Evolutionary conservation across 2,329 filamentous ascomycete genomes (phyloP), one percentile per base, ranked within the genome.

Genomic region (Cladosporium sp.): DNA sequence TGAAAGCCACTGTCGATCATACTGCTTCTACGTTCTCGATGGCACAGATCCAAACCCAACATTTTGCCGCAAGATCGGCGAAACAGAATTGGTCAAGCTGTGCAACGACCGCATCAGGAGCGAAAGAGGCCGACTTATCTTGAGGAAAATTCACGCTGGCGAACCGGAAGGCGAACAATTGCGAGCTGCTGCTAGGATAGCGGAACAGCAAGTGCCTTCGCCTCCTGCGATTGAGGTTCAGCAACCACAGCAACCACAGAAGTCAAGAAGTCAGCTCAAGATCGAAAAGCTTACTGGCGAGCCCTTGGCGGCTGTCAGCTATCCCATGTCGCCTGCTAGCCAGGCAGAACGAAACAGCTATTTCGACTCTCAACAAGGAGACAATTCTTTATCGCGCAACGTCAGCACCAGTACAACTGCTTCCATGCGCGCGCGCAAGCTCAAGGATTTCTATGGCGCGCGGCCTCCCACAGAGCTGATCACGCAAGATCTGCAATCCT

Each of bases 391-490:
- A 7, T 57, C 58, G 15, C 61, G 68, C 15, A 59, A 63, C 38
- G 62, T 61, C 36, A 67, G 64, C 44, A 61, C 55, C 45, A 57
- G 66, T 50, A 62, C 65, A 9, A 63, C 69, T 51, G 60, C 70
- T 54, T 60, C 63, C 12, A 69, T 72, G 22, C 70, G 72, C 32
- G 74, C 73, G 45, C 64, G 74, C 24, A 76, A 83, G 22, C 74
- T 91, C 40, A 84, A 87, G 57, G 86, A 87, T 57, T 97, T 97
- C 70, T 93, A 95, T 62, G 92, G 92, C 29, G 84, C 93, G 57
- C 80, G 93, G 60, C 93, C 93, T 15, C 93, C 93, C 1, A 97
- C 92, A 72, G 93, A 99, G 73, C 81, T 99, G 66, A 99, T 99
- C 65, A 92, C 92, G 20, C 95, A 93, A 18, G 93, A 99, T 66